A percentile compares a stretch with the other conserved stretches of the same genome.
Conservation (phyloP, 257 asterid species). For the Solanum rostratum region DNA sequence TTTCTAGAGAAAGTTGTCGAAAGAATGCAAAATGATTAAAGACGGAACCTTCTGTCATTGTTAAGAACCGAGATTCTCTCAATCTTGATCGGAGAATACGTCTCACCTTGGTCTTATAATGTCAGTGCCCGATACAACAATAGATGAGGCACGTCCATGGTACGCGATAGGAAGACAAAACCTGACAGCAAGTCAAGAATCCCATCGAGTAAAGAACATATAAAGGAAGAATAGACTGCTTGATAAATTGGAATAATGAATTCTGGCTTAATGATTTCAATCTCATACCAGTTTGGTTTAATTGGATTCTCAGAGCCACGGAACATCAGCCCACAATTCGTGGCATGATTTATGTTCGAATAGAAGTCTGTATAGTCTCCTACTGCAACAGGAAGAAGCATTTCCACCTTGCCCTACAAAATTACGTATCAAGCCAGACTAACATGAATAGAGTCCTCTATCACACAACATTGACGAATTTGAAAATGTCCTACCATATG, state of each 20-base stretch:
- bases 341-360: conserved; percentile 79
- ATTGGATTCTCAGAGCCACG: conserved; percentile 72
- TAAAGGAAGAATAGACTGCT: background rate
- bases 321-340: conserved; percentile 77
- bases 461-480: background rate
- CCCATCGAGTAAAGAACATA: background rate
- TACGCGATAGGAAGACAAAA: conserved; percentile 91
- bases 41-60: no score
- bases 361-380: conserved; percentile 94
- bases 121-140: conserved; percentile 87
- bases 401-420: conserved; percentile 50
- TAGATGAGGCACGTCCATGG: conserved; percentile 96
- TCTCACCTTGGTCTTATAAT: conserved; percentile 76
- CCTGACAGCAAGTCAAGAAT: conserved; percentile 33
- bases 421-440: background rate
- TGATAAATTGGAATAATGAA: background rate
- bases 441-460: background rate
- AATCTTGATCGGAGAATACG: background rate
- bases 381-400: conserved; percentile 79
- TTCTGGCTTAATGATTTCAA: background rate
- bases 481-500: conserved; percentile 45
- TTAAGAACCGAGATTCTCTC: background rate
- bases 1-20: background rate
- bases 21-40: no score
- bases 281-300: conserved; percentile 64